These are phyloP conservation scores for Rhodamnia argentea DNA, from an alignment of 345 rosid genomes.

Conservation along the genomic window DNA sequence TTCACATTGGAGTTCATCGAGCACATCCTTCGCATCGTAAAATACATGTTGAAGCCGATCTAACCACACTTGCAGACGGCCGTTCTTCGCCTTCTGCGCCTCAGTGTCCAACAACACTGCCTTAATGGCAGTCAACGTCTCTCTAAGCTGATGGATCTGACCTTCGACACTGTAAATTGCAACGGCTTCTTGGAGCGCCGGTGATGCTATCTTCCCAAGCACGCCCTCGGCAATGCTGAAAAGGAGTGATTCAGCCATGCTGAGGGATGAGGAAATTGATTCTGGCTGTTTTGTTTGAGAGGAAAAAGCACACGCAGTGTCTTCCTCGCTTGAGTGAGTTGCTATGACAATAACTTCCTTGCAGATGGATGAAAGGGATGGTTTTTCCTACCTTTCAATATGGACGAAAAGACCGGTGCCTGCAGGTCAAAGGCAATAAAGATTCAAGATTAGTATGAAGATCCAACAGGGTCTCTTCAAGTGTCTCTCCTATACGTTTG, in stretches of 20 bases:
- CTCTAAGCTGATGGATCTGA: neutral
- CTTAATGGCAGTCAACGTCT: neutral
- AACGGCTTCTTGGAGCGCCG: neutral
- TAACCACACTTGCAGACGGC: neutral
- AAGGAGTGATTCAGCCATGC: neutral
- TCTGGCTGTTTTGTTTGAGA: neutral
- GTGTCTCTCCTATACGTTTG: neutral
- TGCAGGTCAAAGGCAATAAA: neutral
- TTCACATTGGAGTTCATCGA: neutral
- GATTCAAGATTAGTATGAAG: no score
- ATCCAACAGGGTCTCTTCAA: neutral
- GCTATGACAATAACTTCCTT: no score
- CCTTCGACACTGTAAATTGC: rapidly evolving
- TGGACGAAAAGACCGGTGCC: neutral
- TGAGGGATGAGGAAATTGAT: neutral
- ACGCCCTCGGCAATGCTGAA: neutral
- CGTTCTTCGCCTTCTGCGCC: neutral
- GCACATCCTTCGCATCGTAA: neutral
- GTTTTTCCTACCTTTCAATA: no score
- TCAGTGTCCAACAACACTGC: neutral
- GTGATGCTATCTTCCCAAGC: neutral
- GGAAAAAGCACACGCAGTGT: no score
- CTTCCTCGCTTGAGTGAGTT: no score
- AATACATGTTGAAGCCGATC: neutral
- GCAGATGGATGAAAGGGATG: no score